phyloP scores from a whole-genome alignment of 1,284 basidiomycete species.

The Pseudozyma sp. region DNA sequence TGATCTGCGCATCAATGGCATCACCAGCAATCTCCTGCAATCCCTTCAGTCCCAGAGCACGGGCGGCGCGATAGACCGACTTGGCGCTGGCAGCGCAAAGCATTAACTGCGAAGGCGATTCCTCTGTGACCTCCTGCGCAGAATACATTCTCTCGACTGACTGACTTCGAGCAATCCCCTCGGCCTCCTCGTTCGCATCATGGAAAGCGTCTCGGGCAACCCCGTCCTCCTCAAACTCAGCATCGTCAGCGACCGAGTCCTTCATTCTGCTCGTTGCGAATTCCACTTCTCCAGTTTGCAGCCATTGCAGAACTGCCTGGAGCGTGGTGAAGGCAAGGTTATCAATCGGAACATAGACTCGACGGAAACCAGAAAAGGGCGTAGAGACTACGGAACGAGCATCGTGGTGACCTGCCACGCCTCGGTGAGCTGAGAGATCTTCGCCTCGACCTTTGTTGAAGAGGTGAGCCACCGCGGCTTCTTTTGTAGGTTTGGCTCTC shows the following conservation, averaged over 20 bases:
- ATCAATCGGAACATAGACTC: conserved; percentile 2
- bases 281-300: conserved; percentile 27
- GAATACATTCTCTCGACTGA: too few relatives aligned
- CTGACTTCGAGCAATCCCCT: too few relatives aligned
- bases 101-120: too few relatives aligned
- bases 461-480: conserved; percentile 1
- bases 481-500: neutral
- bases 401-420: too few relatives aligned
- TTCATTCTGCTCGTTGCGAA: conserved; percentile 1
- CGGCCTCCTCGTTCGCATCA: too few relatives aligned
- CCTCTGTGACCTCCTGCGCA: too few relatives aligned
- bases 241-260: too few relatives aligned
- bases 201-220: too few relatives aligned
- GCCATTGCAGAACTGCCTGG: conserved; percentile 15
- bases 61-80: conserved; percentile 32
- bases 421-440: too few relatives aligned
- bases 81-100: conserved; percentile 23
- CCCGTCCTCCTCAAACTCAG: too few relatives aligned
- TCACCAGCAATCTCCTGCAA: conserved; percentile 18
- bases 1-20: conserved; percentile 12
- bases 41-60: conserved; percentile 7
- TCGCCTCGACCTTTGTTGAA: neutral
- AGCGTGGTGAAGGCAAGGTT: conserved; percentile 22
- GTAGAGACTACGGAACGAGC: too few relatives aligned
- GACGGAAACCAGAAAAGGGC: neutral